These are phyloP conservation scores for Globisporangium cederbergense DNA, from an alignment of 352 stramenopile genomes.

Conservation along the genomic window DNA sequence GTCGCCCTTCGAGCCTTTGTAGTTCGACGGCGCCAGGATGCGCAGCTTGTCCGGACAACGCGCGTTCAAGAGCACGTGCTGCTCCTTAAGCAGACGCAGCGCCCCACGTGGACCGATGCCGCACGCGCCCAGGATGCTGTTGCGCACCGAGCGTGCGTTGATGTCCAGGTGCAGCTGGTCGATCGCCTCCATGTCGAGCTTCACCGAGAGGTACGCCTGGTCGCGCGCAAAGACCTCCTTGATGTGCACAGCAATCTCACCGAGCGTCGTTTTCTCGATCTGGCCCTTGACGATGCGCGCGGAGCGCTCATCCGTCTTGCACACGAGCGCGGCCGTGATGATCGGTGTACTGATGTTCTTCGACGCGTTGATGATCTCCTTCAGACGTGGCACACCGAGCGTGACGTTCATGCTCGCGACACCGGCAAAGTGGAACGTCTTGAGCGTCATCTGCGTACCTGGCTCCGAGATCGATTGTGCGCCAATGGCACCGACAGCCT, in stretches of 20 bases:
- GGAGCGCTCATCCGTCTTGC: constrained; percentile 95
- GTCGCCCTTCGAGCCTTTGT: constrained; percentile 81
- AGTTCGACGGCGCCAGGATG: constrained; percentile 78
- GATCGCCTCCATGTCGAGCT: constrained; percentile 97
- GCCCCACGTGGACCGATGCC: constrained; percentile 65
- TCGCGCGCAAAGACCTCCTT: constrained; percentile 97
- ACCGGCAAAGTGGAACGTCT: constrained; percentile 99
- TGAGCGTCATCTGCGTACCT: constrained; percentile 95
- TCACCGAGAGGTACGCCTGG: constrained; percentile 95
- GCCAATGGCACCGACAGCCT: constrained; percentile 96
- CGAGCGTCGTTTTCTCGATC: constrained; percentile 99
- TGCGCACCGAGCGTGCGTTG: constrained; percentile 86
- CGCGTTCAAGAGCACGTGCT: constrained; percentile 81
- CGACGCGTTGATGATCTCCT: constrained; percentile 96
- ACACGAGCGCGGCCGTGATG: constrained; percentile 97
- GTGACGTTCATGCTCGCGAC: constrained; percentile 99
- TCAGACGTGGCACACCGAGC: constrained; percentile 98
- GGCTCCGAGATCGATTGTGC: constrained; percentile 97
- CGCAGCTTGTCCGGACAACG: constrained; percentile 82
- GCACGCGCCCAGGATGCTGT: constrained; percentile 89
- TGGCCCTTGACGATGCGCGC: constrained; percentile 98
- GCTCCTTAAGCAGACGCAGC: constrained; percentile 77
- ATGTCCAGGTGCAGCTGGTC: constrained; percentile 96
- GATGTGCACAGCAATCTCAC: constrained; percentile 95
- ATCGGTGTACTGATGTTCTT: constrained; percentile 99